Evolutionary conservation across 768 basidiomycete species (phyloP).

Genomic region (Steccherinum ochraceum): DNA sequence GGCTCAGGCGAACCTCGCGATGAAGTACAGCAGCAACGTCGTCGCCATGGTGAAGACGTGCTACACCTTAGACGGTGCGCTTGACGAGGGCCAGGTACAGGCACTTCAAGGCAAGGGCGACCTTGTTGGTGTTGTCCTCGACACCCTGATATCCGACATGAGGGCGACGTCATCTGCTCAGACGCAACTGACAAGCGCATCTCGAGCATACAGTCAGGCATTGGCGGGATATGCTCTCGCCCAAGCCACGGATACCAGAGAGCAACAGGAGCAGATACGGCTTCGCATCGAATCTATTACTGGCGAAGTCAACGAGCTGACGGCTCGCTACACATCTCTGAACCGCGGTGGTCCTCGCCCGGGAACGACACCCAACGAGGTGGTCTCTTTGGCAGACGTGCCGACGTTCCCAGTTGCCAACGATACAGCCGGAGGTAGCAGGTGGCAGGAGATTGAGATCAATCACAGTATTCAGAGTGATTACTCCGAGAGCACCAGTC

Average conservation of each 20-base stretch:
- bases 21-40: constrained; percentile 17
- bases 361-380: background rate
- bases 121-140: background rate
- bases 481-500: background rate
- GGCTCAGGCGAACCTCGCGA: constrained; percentile 16
- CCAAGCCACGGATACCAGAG: background rate
- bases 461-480: background rate
- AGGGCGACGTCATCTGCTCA: background rate
- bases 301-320: background rate
- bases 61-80: constrained; percentile 2
- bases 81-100: background rate
- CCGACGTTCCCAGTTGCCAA: background rate
- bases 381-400: background rate
- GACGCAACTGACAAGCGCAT: background rate
- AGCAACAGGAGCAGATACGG: background rate
- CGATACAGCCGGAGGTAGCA: background rate
- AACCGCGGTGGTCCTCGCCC: background rate
- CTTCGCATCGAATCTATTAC: background rate
- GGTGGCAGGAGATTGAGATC: background rate
- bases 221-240: background rate
- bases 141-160: background rate
- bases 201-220: background rate
- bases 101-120: background rate
- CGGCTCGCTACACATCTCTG: background rate
- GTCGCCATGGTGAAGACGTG: constrained; percentile 19